Percentiles rank a stretch among this genome's conserved stretches.
These are phyloP conservation scores for Hypholoma sublateritium DNA, from an alignment of 768 basidiomycete genomes.

Conservation along the genomic window DNA sequence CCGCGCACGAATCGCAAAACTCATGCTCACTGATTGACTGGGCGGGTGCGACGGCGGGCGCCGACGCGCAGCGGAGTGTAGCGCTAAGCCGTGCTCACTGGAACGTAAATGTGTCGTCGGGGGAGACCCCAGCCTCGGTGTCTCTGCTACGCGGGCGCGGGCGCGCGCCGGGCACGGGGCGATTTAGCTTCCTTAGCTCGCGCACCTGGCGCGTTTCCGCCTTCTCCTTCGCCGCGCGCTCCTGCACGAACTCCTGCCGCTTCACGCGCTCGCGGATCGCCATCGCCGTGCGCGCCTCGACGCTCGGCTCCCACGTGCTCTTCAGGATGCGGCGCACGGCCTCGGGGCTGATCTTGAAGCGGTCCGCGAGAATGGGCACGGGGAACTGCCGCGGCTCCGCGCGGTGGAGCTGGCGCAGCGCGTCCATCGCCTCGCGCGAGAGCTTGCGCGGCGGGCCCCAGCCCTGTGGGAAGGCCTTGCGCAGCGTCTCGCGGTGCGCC, in stretches of 20 bases:
- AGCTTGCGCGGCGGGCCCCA: conserved; percentile 83
- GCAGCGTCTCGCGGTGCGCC: conserved; percentile 50
- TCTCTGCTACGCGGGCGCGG: not conserved
- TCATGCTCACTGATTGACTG: conserved; percentile 13
- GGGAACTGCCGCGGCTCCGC: conserved; percentile 64
- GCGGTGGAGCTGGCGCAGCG: conserved; percentile 64
- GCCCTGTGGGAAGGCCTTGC: conserved; percentile 57
- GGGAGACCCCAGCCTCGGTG: not conserved
- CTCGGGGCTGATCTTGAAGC: conserved; percentile 80
- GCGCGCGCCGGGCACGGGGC: not conserved
- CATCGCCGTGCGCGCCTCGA: conserved; percentile 49
- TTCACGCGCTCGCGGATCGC: conserved; percentile 49
- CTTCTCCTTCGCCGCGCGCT: conserved; percentile 35
- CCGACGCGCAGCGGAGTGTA: conserved; percentile 15
- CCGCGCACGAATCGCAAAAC: conserved; percentile 6
- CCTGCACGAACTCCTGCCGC: conserved; percentile 37
- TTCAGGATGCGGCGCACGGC: conserved; percentile 78
- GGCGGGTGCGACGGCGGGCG: conserved; percentile 11
- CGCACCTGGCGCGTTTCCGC: conserved; percentile 14
- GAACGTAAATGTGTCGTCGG: conserved; percentile 41
- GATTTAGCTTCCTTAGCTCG: not conserved
- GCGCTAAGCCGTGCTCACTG: conserved; percentile 21
- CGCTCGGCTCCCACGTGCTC: conserved; percentile 67
- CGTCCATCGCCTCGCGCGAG: conserved; percentile 83
- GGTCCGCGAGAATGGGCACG: conserved; percentile 67